phyloP scores from a whole-genome alignment of 768 basidiomycete genomes.

The Lyophyllum semitale region DNA sequence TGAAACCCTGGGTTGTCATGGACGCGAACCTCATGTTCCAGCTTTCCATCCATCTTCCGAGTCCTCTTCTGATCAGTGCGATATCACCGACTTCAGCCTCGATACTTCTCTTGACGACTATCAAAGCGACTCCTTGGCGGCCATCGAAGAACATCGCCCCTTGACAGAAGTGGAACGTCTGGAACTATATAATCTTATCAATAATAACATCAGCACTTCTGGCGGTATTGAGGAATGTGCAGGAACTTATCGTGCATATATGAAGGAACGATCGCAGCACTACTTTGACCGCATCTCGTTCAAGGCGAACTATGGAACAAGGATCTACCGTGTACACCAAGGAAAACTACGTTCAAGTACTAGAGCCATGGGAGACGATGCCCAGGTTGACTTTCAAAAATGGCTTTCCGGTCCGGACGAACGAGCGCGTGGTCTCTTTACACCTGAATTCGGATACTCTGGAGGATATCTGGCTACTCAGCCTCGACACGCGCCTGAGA shows the following conservation, averaged over 20 bases:
- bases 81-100: conserved; percentile 1
- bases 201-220: conserved; percentile 47
- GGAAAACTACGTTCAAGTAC: not conserved
- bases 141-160: conserved; percentile 29
- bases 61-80: conserved; percentile 13
- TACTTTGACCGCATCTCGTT: conserved; percentile 47
- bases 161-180: conserved; percentile 48
- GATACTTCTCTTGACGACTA: conserved; percentile 4
- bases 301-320: conserved; percentile 7
- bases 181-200: conserved; percentile 52
- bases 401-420: conserved; percentile 27
- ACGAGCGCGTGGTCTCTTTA: not conserved
- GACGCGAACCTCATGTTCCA: conserved; percentile 16
- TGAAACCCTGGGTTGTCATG: conserved; percentile 17
- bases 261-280: conserved; percentile 46
- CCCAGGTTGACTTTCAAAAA: conserved; percentile 26
- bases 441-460: not conserved
- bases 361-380: conserved; percentile 15
- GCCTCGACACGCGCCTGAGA: not conserved
- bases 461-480: not conserved
- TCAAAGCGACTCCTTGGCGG: conserved; percentile 17
- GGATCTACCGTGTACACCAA: not conserved
- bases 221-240: conserved; percentile 49
- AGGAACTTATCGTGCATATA: conserved; percentile 53
- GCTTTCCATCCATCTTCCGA: conserved; percentile 17